These are phyloP conservation scores for Fusarium pseudonygamai DNA, from an alignment of 2,329 filamentous ascomycete genomes.

Conservation along the genomic window DNA sequence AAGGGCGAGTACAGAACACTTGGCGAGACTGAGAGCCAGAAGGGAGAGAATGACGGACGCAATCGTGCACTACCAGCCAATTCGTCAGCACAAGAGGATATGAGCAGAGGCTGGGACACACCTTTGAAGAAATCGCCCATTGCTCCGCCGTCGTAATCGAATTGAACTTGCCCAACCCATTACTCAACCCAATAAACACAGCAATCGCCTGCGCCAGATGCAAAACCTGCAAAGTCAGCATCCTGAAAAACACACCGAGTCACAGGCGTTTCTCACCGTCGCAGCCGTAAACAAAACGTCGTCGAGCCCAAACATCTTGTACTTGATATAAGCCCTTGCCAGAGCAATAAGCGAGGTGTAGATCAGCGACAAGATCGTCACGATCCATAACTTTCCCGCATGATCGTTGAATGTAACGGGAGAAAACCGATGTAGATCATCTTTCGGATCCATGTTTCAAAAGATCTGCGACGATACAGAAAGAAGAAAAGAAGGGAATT, in stretches of 20 bases:
- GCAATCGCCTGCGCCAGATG: slow-evolving; percentile 30
- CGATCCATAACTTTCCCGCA: slow-evolving; percentile 35
- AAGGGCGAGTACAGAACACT: slow-evolving; percentile 36
- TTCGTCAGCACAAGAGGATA: not conserved
- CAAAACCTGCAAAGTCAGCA: slow-evolving; percentile 4
- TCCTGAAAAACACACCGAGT: not conserved
- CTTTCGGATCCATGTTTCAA: slow-evolving; percentile 4
- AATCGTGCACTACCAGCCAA: not conserved
- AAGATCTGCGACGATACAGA: not conserved
- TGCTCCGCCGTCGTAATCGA: slow-evolving; percentile 18
- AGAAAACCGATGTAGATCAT: slow-evolving; percentile 14
- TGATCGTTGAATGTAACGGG: slow-evolving; percentile 30
- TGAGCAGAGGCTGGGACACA: not conserved
- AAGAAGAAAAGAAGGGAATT: not conserved
- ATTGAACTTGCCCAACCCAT: slow-evolving; percentile 31
- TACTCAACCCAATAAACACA: slow-evolving; percentile 26
- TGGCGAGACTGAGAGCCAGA: slow-evolving; percentile 11
- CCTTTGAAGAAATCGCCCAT: slow-evolving; percentile 23
- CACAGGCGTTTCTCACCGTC: not conserved
- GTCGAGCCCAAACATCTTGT: slow-evolving; percentile 35
- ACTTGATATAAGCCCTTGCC: slow-evolving; percentile 34
- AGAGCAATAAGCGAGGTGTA: slow-evolving; percentile 25
- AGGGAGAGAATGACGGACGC: slow-evolving; percentile 18
- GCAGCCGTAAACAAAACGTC: slow-evolving; percentile 25
- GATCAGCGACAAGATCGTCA: slow-evolving; percentile 35